Base-by-base conservation (phyloP, 2,329 filamentous ascomycete genomes). In the Zymoseptoria brevis region DNA sequence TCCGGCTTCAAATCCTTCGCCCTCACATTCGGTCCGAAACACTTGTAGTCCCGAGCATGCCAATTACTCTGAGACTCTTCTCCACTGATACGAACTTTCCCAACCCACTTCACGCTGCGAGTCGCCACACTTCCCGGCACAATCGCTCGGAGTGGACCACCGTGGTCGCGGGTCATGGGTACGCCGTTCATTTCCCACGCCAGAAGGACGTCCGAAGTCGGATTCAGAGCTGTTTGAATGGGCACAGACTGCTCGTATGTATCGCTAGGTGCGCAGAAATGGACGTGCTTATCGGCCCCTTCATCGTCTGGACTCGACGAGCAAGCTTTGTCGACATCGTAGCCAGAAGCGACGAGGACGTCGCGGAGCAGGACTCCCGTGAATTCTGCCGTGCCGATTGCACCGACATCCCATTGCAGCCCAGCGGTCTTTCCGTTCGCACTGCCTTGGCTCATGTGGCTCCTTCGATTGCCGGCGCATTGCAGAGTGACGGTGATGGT, bases 171-270 rank as follows among this genome's bases (percentile, higher is more conserved):
- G 0, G 86, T 86, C 0, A 89, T 75, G 0, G 78, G 77, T 61
- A 86, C 75, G 4, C 82, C 85, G 63, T 89, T 89, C 86, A 89
- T 89, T 66, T 87, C 83, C 84, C 85, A 89, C 0, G 82, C 83
- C 0, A 89, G 76, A 54, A 89, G 75, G 0, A 89, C 86, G 26
- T 13, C 84, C 78, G 59, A 80, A 80, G 67, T 86, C 85, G 13
- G 83, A 82, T 69, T 87, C 83, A 53, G 82, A 73, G 11, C 81
- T 82, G 8, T 79, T 75, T 63, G 61, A 7, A 66, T 54, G 11
- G 64, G 64, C 21, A 66, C 64, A 3, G 62, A 64, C 30, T 66
- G 64, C 58, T 66, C 64, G 45, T 66, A 66, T 24, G 64, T 66
- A 50, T 66, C 64, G 8, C 57, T 54, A 1, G 64, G 64, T 5